Conservation (phyloP, 2,329 filamentous ascomycete species). For the Xylaria sp. region DNA sequence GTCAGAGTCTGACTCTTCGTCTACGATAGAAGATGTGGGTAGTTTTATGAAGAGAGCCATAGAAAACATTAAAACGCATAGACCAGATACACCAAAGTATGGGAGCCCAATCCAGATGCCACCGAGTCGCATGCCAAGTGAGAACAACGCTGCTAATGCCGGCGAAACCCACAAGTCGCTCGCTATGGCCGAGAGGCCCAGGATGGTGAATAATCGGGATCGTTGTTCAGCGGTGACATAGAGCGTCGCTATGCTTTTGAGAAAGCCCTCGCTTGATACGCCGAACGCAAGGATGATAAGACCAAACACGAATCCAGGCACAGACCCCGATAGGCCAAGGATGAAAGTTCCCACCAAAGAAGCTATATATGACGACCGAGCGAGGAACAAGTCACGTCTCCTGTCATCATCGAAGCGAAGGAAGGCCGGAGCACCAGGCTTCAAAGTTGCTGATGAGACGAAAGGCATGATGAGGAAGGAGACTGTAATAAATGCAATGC, state of each 20-base stretch:
- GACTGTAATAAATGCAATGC: constrained; percentile 42
- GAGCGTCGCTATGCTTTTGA: constrained; percentile 44
- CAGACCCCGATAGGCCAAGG: constrained; percentile 43
- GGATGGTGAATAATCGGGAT: constrained; percentile 46
- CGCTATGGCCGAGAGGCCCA: constrained; percentile 41
- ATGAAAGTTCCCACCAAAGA: constrained; percentile 43
- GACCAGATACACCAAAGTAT: constrained; percentile 47
- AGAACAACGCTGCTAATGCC: constrained; percentile 46
- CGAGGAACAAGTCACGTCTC: constrained; percentile 46
- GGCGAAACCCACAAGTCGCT: constrained; percentile 46
- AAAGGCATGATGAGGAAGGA: constrained; percentile 45
- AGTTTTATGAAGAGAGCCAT: constrained; percentile 42
- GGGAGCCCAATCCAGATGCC: constrained; percentile 48
- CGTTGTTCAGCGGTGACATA: constrained; percentile 46
- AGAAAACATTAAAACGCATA: constrained; percentile 43
- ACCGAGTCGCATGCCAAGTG: constrained; percentile 47
- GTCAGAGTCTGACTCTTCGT: constrained; percentile 40
- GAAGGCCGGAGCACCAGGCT: constrained; percentile 36
- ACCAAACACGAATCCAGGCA: constrained; percentile 45
- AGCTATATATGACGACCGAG: constrained; percentile 41
- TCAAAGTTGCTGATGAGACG: constrained; percentile 41
- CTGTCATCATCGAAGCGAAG: constrained; percentile 43
- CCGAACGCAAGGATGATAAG: constrained; percentile 48
- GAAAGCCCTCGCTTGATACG: constrained; percentile 43
- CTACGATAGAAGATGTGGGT: constrained; percentile 18